These are phyloP conservation scores for Phytophthora sansomeana DNA, from an alignment of 352 stramenopile genomes.

Conservation along the genomic window DNA sequence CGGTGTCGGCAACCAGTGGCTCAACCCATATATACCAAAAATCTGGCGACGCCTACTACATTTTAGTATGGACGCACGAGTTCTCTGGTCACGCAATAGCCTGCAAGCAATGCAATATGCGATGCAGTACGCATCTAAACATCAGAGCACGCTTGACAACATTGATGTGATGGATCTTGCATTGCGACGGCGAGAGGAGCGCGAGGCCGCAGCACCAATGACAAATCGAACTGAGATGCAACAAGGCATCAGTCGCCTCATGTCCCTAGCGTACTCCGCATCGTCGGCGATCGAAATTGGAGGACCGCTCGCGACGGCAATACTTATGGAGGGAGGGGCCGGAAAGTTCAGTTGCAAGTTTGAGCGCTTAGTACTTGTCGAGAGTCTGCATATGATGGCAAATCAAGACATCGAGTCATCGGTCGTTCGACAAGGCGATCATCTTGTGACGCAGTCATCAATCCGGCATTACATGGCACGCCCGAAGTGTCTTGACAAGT, in stretches of 20 bases:
- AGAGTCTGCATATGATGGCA: neutral
- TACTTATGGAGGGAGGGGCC: neutral
- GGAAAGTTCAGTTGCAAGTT: neutral
- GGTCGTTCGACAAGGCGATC: neutral
- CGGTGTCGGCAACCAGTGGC: neutral
- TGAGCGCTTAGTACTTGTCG: neutral
- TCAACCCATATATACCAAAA: neutral
- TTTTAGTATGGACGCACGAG: neutral
- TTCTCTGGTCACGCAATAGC: neutral
- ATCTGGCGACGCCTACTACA: neutral
- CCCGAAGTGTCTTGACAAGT: neutral
- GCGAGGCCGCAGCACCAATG: neutral
- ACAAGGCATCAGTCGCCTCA: neutral
- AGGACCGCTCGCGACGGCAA: neutral
- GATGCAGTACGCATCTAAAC: neutral
- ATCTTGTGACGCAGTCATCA: neutral
- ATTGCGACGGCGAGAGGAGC: neutral
- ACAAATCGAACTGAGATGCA: neutral
- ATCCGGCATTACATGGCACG: neutral
- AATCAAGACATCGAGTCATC: neutral
- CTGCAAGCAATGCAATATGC: neutral
- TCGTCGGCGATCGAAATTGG: neutral
- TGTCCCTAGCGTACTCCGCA: neutral
- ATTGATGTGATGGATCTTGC: neutral
- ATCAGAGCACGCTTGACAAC: neutral